Evolutionary conservation across 2,329 filamentous ascomycete genomes (phyloP).

Genomic region (Thermothelomyces thermophilus): DNA sequence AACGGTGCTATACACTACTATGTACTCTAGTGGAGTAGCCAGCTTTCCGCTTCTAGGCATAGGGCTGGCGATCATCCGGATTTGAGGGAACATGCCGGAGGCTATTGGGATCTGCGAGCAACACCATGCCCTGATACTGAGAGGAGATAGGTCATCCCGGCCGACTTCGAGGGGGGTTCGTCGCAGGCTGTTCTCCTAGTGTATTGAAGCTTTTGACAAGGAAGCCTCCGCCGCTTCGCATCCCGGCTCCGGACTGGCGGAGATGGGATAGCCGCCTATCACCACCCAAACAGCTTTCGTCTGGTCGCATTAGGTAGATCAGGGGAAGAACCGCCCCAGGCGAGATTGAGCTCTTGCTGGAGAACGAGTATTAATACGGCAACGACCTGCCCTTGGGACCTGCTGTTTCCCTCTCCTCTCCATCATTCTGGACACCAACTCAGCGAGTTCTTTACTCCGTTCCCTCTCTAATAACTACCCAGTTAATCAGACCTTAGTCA

Average conservation of each 20-base stretch:
- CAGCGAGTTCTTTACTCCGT: neutral
- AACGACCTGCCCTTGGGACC: neutral
- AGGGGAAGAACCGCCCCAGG: neutral
- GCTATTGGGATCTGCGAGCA: slow-evolving; percentile 18
- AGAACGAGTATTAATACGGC: slow-evolving; percentile 5
- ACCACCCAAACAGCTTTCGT: neutral
- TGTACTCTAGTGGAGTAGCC: too few relatives aligned
- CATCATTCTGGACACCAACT: slow-evolving; percentile 2
- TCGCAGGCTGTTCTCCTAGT: too few relatives aligned
- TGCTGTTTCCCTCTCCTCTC: neutral
- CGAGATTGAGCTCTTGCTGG: too few relatives aligned
- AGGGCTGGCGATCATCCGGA: slow-evolving; percentile 10
- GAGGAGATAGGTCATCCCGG: slow-evolving; percentile 1
- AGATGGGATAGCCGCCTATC: slow-evolving; percentile 3
- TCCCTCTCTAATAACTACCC: neutral
- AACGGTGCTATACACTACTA: too few relatives aligned
- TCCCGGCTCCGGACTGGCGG: neutral
- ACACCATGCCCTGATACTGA: neutral
- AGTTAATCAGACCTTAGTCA: slow-evolving; percentile 11
- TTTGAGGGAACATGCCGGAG: neutral
- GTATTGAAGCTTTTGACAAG: too few relatives aligned
- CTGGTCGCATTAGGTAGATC: too few relatives aligned
- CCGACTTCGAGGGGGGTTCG: too few relatives aligned
- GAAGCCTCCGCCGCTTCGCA: neutral
- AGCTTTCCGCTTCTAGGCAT: slow-evolving; percentile 6